Percentiles rank a stretch among this genome's conserved stretches.
phyloP scores from a whole-genome alignment of 352 stramenopile genomes.

The Saprolegnia parasitica region DNA sequence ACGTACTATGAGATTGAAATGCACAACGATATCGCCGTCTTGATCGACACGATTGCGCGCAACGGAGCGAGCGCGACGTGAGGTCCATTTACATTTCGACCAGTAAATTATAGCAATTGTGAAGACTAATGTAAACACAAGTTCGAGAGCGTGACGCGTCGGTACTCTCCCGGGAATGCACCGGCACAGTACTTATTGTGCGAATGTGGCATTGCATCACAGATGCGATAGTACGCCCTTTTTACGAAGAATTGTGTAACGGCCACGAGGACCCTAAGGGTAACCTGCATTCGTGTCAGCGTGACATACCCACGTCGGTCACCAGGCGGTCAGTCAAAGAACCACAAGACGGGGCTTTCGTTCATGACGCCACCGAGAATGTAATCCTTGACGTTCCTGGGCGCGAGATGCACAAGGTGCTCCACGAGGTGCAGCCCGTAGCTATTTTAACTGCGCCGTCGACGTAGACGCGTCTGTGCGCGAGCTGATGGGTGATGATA shows the following conservation, averaged over 20 bases:
- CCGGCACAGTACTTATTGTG: too few species aligned
- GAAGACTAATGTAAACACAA: neutral
- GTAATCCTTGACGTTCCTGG: constrained; percentile 32
- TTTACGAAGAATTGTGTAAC: too few species aligned
- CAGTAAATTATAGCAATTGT: too few species aligned
- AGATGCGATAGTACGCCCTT: too few species aligned
- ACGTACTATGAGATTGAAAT: neutral
- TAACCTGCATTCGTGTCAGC: too few species aligned
- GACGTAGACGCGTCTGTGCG: constrained; percentile 19
- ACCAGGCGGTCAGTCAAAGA: constrained; percentile 36
- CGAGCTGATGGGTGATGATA: constrained; percentile 27
- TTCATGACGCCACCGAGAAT: constrained; percentile 30
- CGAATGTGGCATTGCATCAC: too few species aligned
- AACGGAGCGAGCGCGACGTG: too few species aligned
- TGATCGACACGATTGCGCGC: neutral
- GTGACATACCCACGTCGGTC: too few species aligned
- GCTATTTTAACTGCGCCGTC: constrained; percentile 33
- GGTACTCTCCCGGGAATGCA: too few species aligned
- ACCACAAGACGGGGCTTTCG: constrained; percentile 27
- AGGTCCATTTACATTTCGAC: too few species aligned
- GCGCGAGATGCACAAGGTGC: constrained; percentile 32
- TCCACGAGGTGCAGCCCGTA: constrained; percentile 31
- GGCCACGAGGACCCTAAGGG: too few species aligned
- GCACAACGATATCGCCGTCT: neutral
- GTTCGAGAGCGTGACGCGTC: too few species aligned